These are phyloP conservation scores for Calonectria pauciramosa DNA, from an alignment of 2,329 filamentous ascomycete genomes.

Conservation along the genomic window DNA sequence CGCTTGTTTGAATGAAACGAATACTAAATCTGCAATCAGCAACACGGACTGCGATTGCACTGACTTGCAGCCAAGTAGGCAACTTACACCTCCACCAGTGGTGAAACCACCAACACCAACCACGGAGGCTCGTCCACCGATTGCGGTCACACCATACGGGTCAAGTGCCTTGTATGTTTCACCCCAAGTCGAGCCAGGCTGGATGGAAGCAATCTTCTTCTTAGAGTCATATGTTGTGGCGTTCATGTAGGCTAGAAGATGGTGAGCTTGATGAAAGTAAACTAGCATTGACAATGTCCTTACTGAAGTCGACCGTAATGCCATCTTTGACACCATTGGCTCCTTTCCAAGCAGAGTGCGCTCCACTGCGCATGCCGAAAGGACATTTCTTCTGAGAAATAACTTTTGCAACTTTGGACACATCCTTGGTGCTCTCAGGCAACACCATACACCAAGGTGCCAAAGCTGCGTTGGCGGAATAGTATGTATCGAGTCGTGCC, in stretches of 20 bases:
- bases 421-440: slow-evolving; percentile 41
- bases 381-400: slow-evolving; percentile 40
- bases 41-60: background rate
- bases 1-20: slow-evolving; percentile 47
- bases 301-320: slow-evolving; percentile 47
- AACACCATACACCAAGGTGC: slow-evolving; percentile 48
- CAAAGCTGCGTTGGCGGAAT: slow-evolving; percentile 49
- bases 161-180: slow-evolving; percentile 43
- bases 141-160: slow-evolving; percentile 53
- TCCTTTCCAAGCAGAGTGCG: slow-evolving; percentile 49
- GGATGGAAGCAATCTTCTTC: slow-evolving; percentile 47
- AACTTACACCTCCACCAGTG: slow-evolving; percentile 43
- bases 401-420: slow-evolving; percentile 40
- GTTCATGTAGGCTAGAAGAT: slow-evolving; percentile 43
- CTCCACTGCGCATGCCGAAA: slow-evolving; percentile 50
- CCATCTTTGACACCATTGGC: slow-evolving; percentile 46
- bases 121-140: slow-evolving; percentile 58
- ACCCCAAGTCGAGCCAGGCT: slow-evolving; percentile 59
- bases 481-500: slow-evolving; percentile 43
- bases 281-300: background rate
- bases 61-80: background rate
- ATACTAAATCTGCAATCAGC: slow-evolving; percentile 31
- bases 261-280: background rate
- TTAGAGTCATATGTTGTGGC: slow-evolving; percentile 46
- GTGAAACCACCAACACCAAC: slow-evolving; percentile 49